Percentiles rank a stretch among this genome's conserved stretches.
Evolutionary conservation across 139 green algal species (phyloP).

Genomic region (Micractinium sp.): DNA sequence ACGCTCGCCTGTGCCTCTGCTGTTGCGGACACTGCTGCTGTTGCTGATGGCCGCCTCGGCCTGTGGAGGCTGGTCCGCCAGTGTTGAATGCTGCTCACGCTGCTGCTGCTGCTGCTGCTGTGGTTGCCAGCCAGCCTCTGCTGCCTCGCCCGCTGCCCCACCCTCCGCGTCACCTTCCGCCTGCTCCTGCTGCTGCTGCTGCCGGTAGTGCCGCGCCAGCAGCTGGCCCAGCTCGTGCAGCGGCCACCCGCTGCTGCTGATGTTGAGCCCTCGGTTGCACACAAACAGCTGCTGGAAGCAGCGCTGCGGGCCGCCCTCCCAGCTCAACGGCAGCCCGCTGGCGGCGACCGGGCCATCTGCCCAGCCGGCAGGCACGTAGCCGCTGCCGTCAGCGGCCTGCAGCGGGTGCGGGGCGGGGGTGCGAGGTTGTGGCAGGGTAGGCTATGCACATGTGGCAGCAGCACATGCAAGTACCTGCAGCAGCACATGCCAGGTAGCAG

Average conservation of each 20-base stretch:
- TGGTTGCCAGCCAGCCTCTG: too few species aligned
- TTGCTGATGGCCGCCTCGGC: background rate
- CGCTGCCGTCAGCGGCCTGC: background rate
- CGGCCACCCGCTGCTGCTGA: background rate
- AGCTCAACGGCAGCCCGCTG: background rate
- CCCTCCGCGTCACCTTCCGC: background rate
- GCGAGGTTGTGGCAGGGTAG: too few species aligned
- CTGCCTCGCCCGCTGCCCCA: background rate
- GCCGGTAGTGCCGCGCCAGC: background rate
- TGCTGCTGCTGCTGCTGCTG: background rate
- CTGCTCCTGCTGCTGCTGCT: background rate
- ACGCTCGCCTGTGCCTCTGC: background rate
- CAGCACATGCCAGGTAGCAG: too few species aligned
- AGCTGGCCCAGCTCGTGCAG: conserved; percentile 7
- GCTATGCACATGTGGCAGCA: too few species aligned
- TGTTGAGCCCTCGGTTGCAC: background rate
- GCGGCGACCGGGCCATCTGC: background rate
- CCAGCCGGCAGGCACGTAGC: background rate
- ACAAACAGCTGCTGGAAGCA: background rate
- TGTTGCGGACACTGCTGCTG: background rate
- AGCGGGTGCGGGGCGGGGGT: too few species aligned
- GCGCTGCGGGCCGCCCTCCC: background rate
- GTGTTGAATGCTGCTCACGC: background rate
- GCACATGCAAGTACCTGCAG: too few species aligned
- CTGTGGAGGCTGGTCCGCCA: too few species aligned